A percentile compares a stretch with the other conserved stretches of the same genome.
phyloP scores from a whole-genome alignment of 768 basidiomycete species.

The Myochromella boudieri region DNA sequence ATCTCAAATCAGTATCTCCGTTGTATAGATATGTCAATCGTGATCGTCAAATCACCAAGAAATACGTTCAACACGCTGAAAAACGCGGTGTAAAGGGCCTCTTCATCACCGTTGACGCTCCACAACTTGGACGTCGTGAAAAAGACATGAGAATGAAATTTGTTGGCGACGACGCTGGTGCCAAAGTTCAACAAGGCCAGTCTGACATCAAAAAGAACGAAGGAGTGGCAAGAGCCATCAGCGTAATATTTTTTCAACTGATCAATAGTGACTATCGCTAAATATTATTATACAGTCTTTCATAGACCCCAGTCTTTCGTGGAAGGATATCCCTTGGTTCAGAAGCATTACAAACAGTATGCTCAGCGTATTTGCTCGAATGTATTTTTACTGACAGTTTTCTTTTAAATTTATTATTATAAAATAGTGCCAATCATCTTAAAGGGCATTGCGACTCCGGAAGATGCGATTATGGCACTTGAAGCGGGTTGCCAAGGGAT shows the following conservation, averaged over 20 bases:
- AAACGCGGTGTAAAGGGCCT: conserved; percentile 84
- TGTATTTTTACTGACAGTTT: too few relatives aligned
- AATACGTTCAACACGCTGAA: conserved; percentile 87
- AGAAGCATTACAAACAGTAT: conserved; percentile 68
- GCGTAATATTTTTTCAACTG: conserved; percentile 39
- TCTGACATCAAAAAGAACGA: conserved; percentile 54
- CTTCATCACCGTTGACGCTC: conserved; percentile 97
- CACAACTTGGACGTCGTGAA: conserved; percentile 90
- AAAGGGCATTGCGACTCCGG: conserved; percentile 65
- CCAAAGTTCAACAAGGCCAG: conserved; percentile 24
- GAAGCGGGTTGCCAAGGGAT: conserved; percentile 35
- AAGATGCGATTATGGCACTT: conserved; percentile 34
- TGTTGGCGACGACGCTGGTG: conserved; percentile 57
- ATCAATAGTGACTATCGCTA: background rate
- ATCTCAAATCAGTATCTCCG: background rate
- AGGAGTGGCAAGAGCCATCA: conserved; percentile 91
- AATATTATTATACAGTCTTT: conserved; percentile 57
- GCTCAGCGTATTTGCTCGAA: too few relatives aligned
- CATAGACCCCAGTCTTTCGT: conserved; percentile 85
- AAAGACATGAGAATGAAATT: conserved; percentile 97
- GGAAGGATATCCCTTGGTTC: conserved; percentile 84
- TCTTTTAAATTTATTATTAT: too few relatives aligned
- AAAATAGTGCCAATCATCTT: conserved; percentile 63
- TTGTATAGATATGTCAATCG: conserved; percentile 11
- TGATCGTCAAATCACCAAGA: conserved; percentile 79